Evolutionary conservation across 73 alveolate species (phyloP), one percentile per base, ranked within the genome.

Genomic region (Diophrys appendiculata): DNA sequence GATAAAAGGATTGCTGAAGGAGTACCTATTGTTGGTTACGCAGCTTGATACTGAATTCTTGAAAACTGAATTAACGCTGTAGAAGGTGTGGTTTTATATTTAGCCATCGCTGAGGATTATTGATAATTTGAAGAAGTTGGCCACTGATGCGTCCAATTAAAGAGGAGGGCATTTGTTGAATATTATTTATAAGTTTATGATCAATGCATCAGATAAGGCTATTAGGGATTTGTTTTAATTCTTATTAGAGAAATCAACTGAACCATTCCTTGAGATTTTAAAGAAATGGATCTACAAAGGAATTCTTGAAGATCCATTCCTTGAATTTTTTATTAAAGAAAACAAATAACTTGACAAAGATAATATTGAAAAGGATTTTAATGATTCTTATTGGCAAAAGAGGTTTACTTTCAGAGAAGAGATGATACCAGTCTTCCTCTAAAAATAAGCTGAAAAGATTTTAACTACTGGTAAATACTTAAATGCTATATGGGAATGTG

Each of bases 251-350:
- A 96, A 94, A 92, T 86, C 98, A 28, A 89, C 96, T 18, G 93
- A 82, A 52, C 99, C 99, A 0, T 96, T 91, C 87, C 87, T 96
- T 25, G 91, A 93, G 67, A 96, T 96, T 89, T 89, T 96, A 70
- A 89, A 91, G 80, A 85, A 86, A 70, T 96, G 99, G 99, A 91
- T 95, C 54, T 95, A 95, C 68, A 88, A 93, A 33, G 99, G 99
- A 5, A 88, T 90, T 72, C 82, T 96, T 0, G 97, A 95, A 56
- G 98, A 96, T 77, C 99, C 98, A 24, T 96, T 88, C 81, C 94
- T 89, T 54, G 99, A 96, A 86, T 96, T 96, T 84, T 90, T 95
- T 83, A 93, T 96, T 18, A 82, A 87, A 69, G 96, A 95, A 64
- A 89, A 95, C 68, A 90, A 89, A 54, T 73, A 81, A 31, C 88